These are phyloP conservation scores for Rhizopogon rudus DNA, from an alignment of 768 basidiomycete species.

Conservation along the genomic window DNA sequence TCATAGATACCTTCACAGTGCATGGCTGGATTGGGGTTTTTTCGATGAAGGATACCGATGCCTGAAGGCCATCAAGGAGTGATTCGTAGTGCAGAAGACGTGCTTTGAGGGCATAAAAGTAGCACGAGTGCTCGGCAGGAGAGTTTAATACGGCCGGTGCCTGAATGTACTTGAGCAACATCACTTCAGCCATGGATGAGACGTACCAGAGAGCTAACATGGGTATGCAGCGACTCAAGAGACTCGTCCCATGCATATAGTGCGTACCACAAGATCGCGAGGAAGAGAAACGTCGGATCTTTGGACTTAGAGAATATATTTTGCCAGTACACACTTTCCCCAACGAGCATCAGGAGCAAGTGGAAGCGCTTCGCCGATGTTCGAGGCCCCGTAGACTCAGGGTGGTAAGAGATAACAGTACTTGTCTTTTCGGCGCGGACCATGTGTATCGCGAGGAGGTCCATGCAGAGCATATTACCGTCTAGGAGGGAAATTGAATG, in stretches of 20 bases:
- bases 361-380: slow-evolving; percentile 21
- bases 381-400: slow-evolving; percentile 5
- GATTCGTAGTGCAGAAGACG: slow-evolving; percentile 52
- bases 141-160: slow-evolving; percentile 37
- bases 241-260: slow-evolving; percentile 61
- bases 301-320: slow-evolving; percentile 22
- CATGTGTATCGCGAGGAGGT: slow-evolving; percentile 53
- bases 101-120: slow-evolving; percentile 52
- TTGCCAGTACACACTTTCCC: slow-evolving; percentile 27
- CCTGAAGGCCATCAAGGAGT: slow-evolving; percentile 49
- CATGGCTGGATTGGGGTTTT: slow-evolving; percentile 43
- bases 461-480: slow-evolving; percentile 25
- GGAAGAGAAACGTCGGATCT: slow-evolving; percentile 52
- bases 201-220: slow-evolving; percentile 48
- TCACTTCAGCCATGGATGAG: neutral
- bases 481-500: slow-evolving; percentile 10
- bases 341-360: slow-evolving; percentile 24
- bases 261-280: slow-evolving; percentile 54
- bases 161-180: slow-evolving; percentile 21
- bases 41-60: slow-evolving; percentile 43
- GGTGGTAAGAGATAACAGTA: slow-evolving; percentile 27
- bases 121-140: slow-evolving; percentile 41
- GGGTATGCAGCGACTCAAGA: slow-evolving; percentile 43
- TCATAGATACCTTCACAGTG: slow-evolving; percentile 7
- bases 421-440: slow-evolving; percentile 24